Evolutionary conservation across 2,329 filamentous ascomycete genomes (phyloP), one percentile per base, ranked within the genome.

Genomic region (Pestalotiopsis fici): DNA sequence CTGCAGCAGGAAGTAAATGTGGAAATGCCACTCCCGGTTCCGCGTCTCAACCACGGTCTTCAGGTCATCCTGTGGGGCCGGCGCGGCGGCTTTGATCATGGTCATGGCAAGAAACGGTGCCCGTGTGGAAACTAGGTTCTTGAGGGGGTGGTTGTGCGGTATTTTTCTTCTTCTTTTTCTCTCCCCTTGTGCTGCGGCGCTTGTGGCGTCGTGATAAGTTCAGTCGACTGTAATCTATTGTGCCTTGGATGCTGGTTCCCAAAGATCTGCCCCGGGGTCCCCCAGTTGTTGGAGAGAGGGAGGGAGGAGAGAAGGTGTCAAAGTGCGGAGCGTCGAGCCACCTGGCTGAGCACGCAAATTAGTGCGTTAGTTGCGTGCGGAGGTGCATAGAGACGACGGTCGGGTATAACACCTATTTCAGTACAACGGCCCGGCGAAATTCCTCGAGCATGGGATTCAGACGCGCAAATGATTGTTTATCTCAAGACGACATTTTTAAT

Each of bases 1-100:
- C 63, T 78, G 76, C 1, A 76, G 67, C 27, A 78, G 55, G 66
- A 78, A 78, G 39, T 78, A 78, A 18, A 78, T 78, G 57, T 78
- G 77, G 65, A 78, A 78, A 65, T 78, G 77, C 76, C 77, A 77
- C 66, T 77, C 75, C 28, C 75, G 70, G 11, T 71, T 75, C 18
- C 75, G 74, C 21, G 60, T 66, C 55, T 76, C 72, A 18, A 77
- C 75, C 2, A 77, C 75, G 3, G 73, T 75, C 59, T 77, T 72
- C 6, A 77, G 65, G 62, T 77, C 75, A 15, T 69, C 69, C 60
- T 77, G 72, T 13, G 74, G 75, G 4, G 65, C 28, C 4, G 70
- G 69, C 3, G 55, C 55, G 18, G 65, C 39, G 27, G 74, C 64
- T 7, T 67, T 72, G 5, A 75, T 68, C 68, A 71, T 69, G 63